Evolutionary conservation across 331 rosid species (phyloP).

Genomic region (Quercus phellos): DNA sequence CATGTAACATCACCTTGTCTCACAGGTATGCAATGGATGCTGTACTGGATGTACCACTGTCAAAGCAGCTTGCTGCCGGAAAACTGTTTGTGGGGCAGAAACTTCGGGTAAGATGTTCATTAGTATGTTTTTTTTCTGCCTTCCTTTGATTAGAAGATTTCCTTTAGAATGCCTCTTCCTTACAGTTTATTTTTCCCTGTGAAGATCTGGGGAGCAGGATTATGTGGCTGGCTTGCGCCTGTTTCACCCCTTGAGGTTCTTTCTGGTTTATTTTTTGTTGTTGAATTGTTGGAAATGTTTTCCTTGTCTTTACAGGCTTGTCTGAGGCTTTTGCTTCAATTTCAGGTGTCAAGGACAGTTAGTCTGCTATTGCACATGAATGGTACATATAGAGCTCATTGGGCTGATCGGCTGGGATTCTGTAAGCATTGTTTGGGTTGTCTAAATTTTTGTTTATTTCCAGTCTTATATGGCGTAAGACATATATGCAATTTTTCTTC

Average conservation of each 20-base stretch:
- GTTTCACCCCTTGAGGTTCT: constrained; percentile 84
- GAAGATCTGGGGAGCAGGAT: constrained; percentile 88
- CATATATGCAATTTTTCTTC: constrained; percentile 12
- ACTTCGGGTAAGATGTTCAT: constrained; percentile 55
- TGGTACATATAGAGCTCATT: constrained; percentile 89
- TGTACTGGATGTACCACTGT: constrained; percentile 62
- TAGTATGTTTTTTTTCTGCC: neutral
- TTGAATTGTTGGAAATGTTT: neutral
- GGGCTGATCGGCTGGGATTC: constrained; percentile 86
- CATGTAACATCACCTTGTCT: constrained; percentile 23
- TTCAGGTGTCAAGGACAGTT: constrained; percentile 59
- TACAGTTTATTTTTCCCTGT: constrained; percentile 16
- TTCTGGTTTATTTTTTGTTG: constrained; percentile 1
- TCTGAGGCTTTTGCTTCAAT: constrained; percentile 30
- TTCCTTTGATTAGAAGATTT: constrained; percentile 8
- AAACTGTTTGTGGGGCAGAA: constrained; percentile 87
- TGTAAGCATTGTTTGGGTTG: constrained; percentile 45
- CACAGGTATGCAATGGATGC: constrained; percentile 78
- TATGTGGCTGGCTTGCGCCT: constrained; percentile 77
- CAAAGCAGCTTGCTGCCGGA: constrained; percentile 62
- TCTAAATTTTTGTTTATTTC: constrained; percentile 8
- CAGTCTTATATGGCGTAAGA: neutral
- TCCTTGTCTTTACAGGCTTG: constrained; percentile 10
- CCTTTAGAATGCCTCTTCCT: constrained; percentile 17
- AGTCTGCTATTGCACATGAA: constrained; percentile 69